Conservation (phyloP, 2,329 filamentous ascomycete species). For the Colletotrichum liriopes region DNA sequence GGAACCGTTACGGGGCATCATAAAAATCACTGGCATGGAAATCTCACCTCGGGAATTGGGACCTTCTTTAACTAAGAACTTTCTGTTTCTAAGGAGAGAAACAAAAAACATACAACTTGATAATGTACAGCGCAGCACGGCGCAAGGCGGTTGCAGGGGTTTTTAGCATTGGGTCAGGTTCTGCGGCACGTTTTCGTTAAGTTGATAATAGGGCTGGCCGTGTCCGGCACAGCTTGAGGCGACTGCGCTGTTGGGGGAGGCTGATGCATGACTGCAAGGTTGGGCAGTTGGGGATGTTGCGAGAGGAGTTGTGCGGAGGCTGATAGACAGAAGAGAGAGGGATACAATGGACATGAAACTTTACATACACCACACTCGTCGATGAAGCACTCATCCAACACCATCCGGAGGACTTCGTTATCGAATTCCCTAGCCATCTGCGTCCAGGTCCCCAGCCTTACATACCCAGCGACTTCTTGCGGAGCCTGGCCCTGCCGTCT, state of each 20-base stretch:
- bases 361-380: slow-evolving; percentile 28
- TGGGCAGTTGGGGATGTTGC: slow-evolving; percentile 18
- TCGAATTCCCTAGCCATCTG: no score
- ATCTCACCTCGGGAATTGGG: slow-evolving; percentile 42
- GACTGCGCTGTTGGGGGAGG: slow-evolving; percentile 31
- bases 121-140: slow-evolving; percentile 58
- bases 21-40: slow-evolving; percentile 44
- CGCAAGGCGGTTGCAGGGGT: slow-evolving; percentile 56
- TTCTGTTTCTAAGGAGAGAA: slow-evolving; percentile 37
- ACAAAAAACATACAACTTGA: slow-evolving; percentile 47
- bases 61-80: slow-evolving; percentile 36
- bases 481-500: not conserved
- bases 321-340: slow-evolving; percentile 40
- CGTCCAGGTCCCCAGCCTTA: no score
- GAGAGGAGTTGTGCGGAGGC: slow-evolving; percentile 41
- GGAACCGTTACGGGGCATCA: slow-evolving; percentile 34
- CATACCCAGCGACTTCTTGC: not conserved
- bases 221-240: slow-evolving; percentile 36
- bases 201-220: slow-evolving; percentile 44
- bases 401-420: no score
- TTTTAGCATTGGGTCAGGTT: slow-evolving; percentile 56
- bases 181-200: slow-evolving; percentile 43
- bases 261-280: slow-evolving; percentile 9
- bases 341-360: slow-evolving; percentile 43
- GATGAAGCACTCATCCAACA: not conserved